A percentile compares a stretch with the other conserved stretches of the same genome.
phyloP scores from a whole-genome alignment of 2,329 filamentous ascomycete species.

The Talaromyces pinophilus region DNA sequence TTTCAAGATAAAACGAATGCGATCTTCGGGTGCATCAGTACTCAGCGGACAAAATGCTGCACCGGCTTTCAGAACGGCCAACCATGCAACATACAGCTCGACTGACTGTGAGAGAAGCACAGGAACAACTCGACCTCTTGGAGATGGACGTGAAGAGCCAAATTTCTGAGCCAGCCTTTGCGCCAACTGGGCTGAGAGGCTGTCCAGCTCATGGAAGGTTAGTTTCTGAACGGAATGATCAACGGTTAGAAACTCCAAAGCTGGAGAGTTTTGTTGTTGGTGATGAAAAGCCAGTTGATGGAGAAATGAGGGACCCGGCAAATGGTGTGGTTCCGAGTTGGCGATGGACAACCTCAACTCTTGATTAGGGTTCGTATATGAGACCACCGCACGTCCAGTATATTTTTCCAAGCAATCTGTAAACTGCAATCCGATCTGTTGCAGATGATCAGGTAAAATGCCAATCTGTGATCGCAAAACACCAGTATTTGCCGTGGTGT shows the following conservation, averaged over 20 bases:
- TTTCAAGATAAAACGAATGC: conserved; percentile 75
- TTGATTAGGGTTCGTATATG: conserved; percentile 21
- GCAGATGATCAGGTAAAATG: conserved; percentile 30
- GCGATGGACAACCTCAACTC: conserved; percentile 54
- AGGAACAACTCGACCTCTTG: conserved; percentile 60
- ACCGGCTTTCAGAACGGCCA: conserved; percentile 78
- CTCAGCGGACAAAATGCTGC: conserved; percentile 84
- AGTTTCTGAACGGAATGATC: conserved; percentile 51
- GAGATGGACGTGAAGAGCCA: conserved; percentile 25
- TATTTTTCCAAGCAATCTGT: conserved; percentile 31
- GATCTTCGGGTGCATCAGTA: conserved; percentile 73
- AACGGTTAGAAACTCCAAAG: conserved; percentile 64
- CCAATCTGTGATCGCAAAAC: conserved; percentile 30
- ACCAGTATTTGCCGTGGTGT: conserved; percentile 29
- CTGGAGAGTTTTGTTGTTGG: conserved; percentile 43
- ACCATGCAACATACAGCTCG: conserved; percentile 72
- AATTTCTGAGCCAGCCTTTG: conserved; percentile 45
- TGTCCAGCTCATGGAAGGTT: conserved; percentile 66
- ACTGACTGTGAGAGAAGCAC: conserved; percentile 75
- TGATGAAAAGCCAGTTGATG: conserved; percentile 62
- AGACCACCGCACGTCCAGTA: conserved; percentile 23
- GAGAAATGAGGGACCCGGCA: conserved; percentile 59
- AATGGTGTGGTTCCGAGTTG: conserved; percentile 55
- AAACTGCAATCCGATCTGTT: conserved; percentile 35
- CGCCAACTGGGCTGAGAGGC: conserved; percentile 59